Conservation (phyloP, 495 filamentous ascomycete genomes). For the Penicillium simplicissimum region DNA sequence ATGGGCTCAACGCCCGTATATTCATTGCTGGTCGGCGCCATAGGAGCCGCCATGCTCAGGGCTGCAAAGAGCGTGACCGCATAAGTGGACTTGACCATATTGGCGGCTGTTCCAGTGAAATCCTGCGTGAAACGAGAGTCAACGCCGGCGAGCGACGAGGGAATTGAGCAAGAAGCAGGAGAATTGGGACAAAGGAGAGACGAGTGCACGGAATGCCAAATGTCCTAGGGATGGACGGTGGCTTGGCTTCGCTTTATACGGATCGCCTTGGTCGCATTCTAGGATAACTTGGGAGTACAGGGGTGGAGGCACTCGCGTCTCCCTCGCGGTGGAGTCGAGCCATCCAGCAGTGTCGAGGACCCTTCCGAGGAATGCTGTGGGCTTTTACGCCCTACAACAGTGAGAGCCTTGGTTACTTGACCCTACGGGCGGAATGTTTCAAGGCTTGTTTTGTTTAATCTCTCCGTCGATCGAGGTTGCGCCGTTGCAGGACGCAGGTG, state of each 20-base stretch:
- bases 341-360: constrained; percentile 14
- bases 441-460: constrained; percentile 22
- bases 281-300: constrained; percentile 23
- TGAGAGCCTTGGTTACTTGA: constrained; percentile 12
- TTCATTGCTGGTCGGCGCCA: constrained; percentile 14
- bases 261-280: constrained; percentile 25
- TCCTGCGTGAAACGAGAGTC: constrained; percentile 19
- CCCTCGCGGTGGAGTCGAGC: neutral
- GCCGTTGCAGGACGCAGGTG: constrained; percentile 19
- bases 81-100: constrained; percentile 32
- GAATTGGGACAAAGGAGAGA: neutral
- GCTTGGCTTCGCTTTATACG: constrained; percentile 15
- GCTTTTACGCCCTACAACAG: neutral
- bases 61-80: constrained; percentile 29
- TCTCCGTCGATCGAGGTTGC: constrained; percentile 26
- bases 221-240: constrained; percentile 9
- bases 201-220: constrained; percentile 25
- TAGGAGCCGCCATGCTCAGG: constrained; percentile 27
- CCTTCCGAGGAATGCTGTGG: constrained; percentile 20
- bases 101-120: constrained; percentile 8
- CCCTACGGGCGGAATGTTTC: constrained; percentile 21
- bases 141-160: constrained; percentile 28
- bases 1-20: constrained; percentile 2
- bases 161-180: neutral
- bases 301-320: constrained; percentile 7